Evolutionary conservation across 768 basidiomycete species (phyloP), one percentile per base, ranked within the genome.

Genomic region (Leucogyrophana mollusca): DNA sequence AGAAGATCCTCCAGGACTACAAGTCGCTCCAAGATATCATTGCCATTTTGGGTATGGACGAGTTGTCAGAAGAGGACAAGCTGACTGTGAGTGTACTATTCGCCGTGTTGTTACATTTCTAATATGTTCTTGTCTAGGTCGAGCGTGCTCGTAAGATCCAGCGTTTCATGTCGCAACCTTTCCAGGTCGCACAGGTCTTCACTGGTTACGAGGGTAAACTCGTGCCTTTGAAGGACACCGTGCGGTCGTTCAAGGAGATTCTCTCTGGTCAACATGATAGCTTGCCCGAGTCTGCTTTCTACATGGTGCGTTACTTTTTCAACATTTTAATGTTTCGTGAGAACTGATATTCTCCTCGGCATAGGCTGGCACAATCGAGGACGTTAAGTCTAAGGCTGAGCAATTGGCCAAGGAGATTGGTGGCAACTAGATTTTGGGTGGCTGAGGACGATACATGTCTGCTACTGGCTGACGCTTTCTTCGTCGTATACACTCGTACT

Each of bases 91-190:
- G 81, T 76, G 51, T 48, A 40, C 21, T 46, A 49, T 40, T 16
- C 17, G 21, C 18, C 30, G 9, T n/a, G 27, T n/a, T 30, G 27
- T 30, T 30, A 6, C 7, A 42, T 7, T 22, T 8, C 23, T 34
- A 23, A 24, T 4, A 6, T 34, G 2, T 8, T 27, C 11, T n/a
- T 4, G 58, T 39, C 8, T 48, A 88, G 86, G 94, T 96, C 74
- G 90, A 94, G 76, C 93, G 94, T 71, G 94, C 93, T 53, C 91
- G 94, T 70, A 96, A 96, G 79, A 94, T 97, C 64, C 93, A 92
- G 69, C 89, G 93, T 78, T 97, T 98, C 90, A 98, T 99, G 96
- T 97, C 94, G 57, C 94, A 99, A 76, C 96, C 96, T 54, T 99
- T 99, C 93, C 90, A 91, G 68, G 95, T 97, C 68, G 96, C 94